phyloP scores from a whole-genome alignment of 441 rosid species.

The Biscutella auriculata region DNA sequence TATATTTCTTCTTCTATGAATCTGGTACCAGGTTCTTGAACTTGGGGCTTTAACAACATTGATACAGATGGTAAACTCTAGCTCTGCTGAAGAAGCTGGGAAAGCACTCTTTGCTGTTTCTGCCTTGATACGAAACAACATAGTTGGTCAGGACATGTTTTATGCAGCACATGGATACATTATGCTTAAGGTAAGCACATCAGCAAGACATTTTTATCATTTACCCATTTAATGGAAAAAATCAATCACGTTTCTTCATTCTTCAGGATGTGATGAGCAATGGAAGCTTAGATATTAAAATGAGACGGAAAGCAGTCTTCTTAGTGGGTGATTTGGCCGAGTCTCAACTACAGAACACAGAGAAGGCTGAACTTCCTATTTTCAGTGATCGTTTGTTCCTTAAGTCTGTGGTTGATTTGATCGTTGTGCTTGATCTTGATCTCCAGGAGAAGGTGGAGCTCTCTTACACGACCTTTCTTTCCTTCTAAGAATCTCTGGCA shows the following conservation, averaged over 20 bases:
- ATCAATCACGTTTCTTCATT: background rate
- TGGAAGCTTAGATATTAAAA: slow-evolving; percentile 46
- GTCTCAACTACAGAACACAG: slow-evolving; percentile 39
- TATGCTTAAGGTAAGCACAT: slow-evolving; percentile 62
- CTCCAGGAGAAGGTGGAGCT: slow-evolving; percentile 76
- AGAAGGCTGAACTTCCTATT: slow-evolving; percentile 34
- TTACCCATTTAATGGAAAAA: background rate
- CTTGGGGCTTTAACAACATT: slow-evolving; percentile 51
- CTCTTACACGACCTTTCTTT: background rate
- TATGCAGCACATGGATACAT: slow-evolving; percentile 59
- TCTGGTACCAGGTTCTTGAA: slow-evolving; percentile 49
- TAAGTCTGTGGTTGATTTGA: slow-evolving; percentile 68
- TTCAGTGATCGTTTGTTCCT: slow-evolving; percentile 46
- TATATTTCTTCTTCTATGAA: background rate
- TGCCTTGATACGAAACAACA: slow-evolving; percentile 56
- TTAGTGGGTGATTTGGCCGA: slow-evolving; percentile 69
- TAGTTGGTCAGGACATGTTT: slow-evolving; percentile 65
- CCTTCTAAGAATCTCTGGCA: background rate
- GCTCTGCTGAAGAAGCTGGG: slow-evolving; percentile 56
- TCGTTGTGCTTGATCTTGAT: slow-evolving; percentile 53
- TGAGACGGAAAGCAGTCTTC: slow-evolving; percentile 62
- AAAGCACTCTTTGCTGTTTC: slow-evolving; percentile 88
- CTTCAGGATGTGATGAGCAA: slow-evolving; percentile 54
- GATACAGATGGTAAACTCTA: slow-evolving; percentile 59
- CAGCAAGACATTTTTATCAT: background rate